A percentile compares a stretch with the other conserved stretches of the same genome.
phyloP scores from a whole-genome alignment of 495 filamentous ascomycete species.

The Elaphomyces granulatus region DNA sequence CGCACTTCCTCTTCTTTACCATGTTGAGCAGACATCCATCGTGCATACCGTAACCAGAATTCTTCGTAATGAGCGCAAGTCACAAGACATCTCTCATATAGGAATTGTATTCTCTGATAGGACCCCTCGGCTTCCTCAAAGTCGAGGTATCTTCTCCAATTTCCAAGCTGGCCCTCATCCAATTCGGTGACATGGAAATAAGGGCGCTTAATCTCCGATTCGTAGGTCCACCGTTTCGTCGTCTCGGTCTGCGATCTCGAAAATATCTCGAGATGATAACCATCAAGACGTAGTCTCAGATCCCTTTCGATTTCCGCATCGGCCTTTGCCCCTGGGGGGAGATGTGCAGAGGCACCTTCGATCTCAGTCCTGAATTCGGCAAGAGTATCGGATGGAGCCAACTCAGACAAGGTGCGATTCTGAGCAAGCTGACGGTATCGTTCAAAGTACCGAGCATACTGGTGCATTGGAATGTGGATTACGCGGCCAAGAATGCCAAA shows the following conservation, averaged over 20 bases:
- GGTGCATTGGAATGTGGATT: conserved; percentile 89
- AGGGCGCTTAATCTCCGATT: conserved; percentile 86
- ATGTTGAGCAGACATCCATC: conserved; percentile 81
- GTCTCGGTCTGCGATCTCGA: conserved; percentile 74
- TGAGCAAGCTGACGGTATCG: conserved; percentile 70
- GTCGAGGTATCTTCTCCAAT: conserved; percentile 94
- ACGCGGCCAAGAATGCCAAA: conserved; percentile 75
- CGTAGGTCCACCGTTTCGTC: conserved; percentile 87
- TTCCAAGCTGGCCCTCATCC: conserved; percentile 70
- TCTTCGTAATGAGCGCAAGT: conserved; percentile 92
- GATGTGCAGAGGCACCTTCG: conserved; percentile 37
- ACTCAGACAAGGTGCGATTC: conserved; percentile 54
- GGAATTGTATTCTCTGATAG: conserved; percentile 56
- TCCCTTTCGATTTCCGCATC: conserved; percentile 78
- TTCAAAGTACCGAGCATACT: conserved; percentile 92
- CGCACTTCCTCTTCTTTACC: conserved; percentile 84
- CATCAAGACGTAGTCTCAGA: conserved; percentile 63
- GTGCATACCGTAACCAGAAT: conserved; percentile 94
- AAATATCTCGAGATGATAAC: conserved; percentile 68
- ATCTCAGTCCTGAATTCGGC: conserved; percentile 56
- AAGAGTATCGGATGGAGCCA: conserved; percentile 54
- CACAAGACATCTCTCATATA: conserved; percentile 89
- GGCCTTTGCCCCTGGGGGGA: conserved; percentile 32
- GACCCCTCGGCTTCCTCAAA: conserved; percentile 84
- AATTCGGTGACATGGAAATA: conserved; percentile 96